Evolutionary conservation across 2,329 filamentous ascomycete species (phyloP).

Genomic region (Nemania diffusa): DNA sequence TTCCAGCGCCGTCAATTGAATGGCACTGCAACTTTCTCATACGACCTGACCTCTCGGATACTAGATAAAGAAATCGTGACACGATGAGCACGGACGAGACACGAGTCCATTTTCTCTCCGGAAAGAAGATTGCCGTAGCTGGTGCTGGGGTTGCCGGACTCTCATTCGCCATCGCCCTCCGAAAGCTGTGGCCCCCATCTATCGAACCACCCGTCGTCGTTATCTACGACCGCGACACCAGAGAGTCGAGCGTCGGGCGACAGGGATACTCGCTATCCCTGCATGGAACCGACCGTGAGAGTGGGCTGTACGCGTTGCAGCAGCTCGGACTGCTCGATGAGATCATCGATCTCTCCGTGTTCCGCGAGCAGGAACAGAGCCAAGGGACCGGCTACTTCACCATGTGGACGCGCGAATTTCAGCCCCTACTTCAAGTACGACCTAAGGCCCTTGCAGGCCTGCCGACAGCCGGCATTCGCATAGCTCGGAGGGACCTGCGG

Average conservation of each 20-base stretch:
- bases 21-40: background rate
- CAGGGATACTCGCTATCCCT: conserved; percentile 56
- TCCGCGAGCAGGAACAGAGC: conserved; percentile 43
- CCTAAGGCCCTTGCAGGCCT: conserved; percentile 48
- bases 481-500: conserved; percentile 52
- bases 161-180: conserved; percentile 55
- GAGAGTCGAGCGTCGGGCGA: conserved; percentile 45
- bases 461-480: conserved; percentile 52
- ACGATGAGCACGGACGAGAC: conserved; percentile 6
- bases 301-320: conserved; percentile 53
- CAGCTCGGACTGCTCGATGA: conserved; percentile 54
- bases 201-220: conserved; percentile 49
- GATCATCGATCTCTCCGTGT: conserved; percentile 47
- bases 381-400: conserved; percentile 49
- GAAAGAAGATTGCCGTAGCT: conserved; percentile 56
- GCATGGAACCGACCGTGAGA: conserved; percentile 49
- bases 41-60: background rate
- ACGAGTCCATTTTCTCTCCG: conserved; percentile 36
- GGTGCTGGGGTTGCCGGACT: conserved; percentile 58
- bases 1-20: background rate
- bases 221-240: conserved; percentile 56
- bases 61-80: background rate
- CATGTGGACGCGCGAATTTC: conserved; percentile 55
- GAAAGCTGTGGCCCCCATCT: conserved; percentile 51
- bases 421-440: conserved; percentile 48